Evolutionary conservation across 805 yeast genomes (phyloP), one percentile per base, ranked within the genome.

Genomic region (Starmerella cellae): DNA sequence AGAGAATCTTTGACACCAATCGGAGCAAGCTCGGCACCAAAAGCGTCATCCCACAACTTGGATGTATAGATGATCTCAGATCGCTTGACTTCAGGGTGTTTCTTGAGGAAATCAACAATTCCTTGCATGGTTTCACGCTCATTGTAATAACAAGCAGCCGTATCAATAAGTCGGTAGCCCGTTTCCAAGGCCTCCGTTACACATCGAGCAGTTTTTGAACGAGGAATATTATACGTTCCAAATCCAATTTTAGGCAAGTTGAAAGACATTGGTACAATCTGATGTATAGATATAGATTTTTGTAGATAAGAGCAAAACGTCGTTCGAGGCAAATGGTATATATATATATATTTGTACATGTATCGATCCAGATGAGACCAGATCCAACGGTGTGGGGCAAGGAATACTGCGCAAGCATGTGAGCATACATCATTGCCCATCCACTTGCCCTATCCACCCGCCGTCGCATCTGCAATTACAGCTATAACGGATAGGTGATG

Each of bases 161-260:
- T 65, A 55, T 82, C 91, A 45, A 82, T 63, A 54, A 78, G 84
- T 50, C 88, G 70, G 58, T 78, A 81, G 1, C 91, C 91, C 14
- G 57, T 62, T 17, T 64, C 59, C 45, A 81, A 67, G 0, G 85
- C 87, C 31, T 69, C 56, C 50, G 69, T 65, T 0, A 75, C 78
- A 22, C 74, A 54, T 0, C 64, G 22, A 3, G 47, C 44, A 9
- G 56, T 45, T 37, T 53, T 46, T 19, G 26, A 28, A 20, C 49
- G 48, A 27, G 55, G 45, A 35, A 53, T 44, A 37, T 46, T 39
- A 45, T 56, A 57, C 14, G 44, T 45, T n/a, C 60, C 60, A 37
- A 50, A 55, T 21, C 60, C 60, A 30, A 56, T 50, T 14, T 38
- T 27, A 18, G 60, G 60, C 13, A 48, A 33, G 19, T 31, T 35